Base-by-base conservation (phyloP, 2,329 filamentous ascomycete genomes). In the Xylogone sp. region DNA sequence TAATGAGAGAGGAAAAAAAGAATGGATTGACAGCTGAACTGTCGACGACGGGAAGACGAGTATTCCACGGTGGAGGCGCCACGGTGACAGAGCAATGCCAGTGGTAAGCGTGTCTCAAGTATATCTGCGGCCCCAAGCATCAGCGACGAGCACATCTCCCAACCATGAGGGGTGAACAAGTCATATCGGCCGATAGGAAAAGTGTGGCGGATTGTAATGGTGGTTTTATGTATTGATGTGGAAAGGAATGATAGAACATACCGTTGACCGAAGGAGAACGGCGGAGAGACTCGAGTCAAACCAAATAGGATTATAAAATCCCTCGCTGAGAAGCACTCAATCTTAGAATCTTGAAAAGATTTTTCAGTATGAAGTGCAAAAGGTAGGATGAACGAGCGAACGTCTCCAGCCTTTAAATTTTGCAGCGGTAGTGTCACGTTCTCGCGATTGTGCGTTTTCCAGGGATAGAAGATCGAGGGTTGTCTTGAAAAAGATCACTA, bases 361-460 rank as follows among this genome's bases (percentile, higher is more conserved):
- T 39, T 39, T 7, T 39, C 48, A 43, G 48, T 21, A 46, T 52
- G 50, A 56, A 56, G 39, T 52, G 59, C n/a, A n/a, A 52, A 52
- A 58, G 62, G 60, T 51, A 49, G 63, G 65, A 68, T 67, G 59
- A 65, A 66, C 65, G 65, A 68, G 63, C 65, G 58, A 68, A 68
- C 65, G 65, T 65, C 63, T 68, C 65, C 65, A 59, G 58, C 63
- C 60, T 62, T 55, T 53, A 51, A 18, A 50, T 55, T 54, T 45
- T 53, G 43, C 47, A 55, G 49, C 53, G 42, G 48, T 55, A 46
- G 53, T 52, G 45, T 54, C 49, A 49, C 42, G 51, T 52, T 42
- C 43, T 48, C 49, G 51, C 58, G 55, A 51, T 57, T 60, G 61
- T 56, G 55, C 58, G 55, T 51, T 48, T 27, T 22, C n/a, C 44